phyloP scores from a whole-genome alignment of 305 asterid genomes.

The Nicotiana rustica region DNA sequence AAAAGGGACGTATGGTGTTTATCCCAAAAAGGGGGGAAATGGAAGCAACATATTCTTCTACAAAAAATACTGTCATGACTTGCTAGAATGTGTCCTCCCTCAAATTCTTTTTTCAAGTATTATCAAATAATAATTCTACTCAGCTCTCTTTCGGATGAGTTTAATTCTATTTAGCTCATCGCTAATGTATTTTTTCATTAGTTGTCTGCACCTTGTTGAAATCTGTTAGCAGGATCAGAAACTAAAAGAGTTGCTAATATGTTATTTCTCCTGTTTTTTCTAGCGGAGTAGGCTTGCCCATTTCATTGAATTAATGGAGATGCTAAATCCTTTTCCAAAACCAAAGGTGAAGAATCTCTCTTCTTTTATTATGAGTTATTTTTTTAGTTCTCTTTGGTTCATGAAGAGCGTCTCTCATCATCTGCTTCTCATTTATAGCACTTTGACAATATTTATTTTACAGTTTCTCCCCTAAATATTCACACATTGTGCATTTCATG shows the following conservation, averaged over 20 bases:
- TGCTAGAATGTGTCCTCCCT: not conserved
- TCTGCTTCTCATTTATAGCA: conserved; percentile 10
- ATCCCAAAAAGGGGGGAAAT: too few relatives aligned
- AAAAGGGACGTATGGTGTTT: too few relatives aligned
- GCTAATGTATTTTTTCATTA: not conserved
- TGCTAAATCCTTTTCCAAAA: conserved; percentile 81
- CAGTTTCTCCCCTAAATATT: conserved; percentile 1
- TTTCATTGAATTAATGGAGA: conserved; percentile 89
- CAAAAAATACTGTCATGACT: not conserved
- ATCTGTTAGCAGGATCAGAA: conserved; percentile 15
- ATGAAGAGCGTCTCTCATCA: not conserved
- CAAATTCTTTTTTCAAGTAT: not conserved
- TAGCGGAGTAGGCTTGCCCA: conserved; percentile 88
- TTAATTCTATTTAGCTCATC: conserved; percentile 13
- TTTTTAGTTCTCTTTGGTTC: conserved; percentile 21
- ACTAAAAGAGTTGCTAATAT: not conserved
- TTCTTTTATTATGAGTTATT: conserved; percentile 36
- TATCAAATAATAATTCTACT: not conserved
- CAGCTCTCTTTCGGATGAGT: not conserved
- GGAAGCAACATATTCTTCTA: not conserved
- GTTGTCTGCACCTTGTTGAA: not conserved
- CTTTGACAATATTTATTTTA: conserved; percentile 19
- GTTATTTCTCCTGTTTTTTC: conserved; percentile 32
- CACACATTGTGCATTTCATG: conserved; percentile 21
- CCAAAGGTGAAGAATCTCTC: conserved; percentile 56